Evolutionary conservation across 2,329 filamentous ascomycete species (phyloP).

Genomic region (Penicillium psychrosexuale): DNA sequence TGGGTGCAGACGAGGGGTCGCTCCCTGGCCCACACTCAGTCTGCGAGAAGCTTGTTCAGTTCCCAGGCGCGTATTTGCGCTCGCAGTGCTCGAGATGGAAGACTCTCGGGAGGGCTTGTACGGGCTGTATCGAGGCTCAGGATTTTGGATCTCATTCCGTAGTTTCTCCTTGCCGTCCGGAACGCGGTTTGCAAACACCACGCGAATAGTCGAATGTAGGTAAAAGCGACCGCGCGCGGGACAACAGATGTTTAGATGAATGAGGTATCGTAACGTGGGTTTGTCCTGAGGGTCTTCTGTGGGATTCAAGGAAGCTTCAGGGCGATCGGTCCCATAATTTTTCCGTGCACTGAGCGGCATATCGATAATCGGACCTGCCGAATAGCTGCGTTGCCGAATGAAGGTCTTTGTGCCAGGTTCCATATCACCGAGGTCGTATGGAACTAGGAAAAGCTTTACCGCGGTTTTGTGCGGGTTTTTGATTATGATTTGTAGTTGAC

Average conservation of each 20-base stretch:
- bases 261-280: constrained; percentile 79
- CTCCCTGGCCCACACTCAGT: constrained; percentile 52
- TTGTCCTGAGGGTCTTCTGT: constrained; percentile 46
- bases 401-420: constrained; percentile 93
- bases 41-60: constrained; percentile 60
- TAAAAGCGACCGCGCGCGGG: constrained; percentile 80
- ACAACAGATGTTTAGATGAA: constrained; percentile 91
- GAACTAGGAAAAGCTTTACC: constrained; percentile 90
- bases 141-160: constrained; percentile 81
- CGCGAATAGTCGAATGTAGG: constrained; percentile 84
- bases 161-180: constrained; percentile 93
- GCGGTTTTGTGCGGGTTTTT: constrained; percentile 99
- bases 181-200: constrained; percentile 94
- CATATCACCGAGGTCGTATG: constrained; percentile 91
- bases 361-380: constrained; percentile 78
- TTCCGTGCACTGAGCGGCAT: constrained; percentile 51
- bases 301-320: constrained; percentile 52
- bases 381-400: constrained; percentile 90
- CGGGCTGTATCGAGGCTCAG: constrained; percentile 78
- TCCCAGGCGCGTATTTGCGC: constrained; percentile 51
- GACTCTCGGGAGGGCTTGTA: constrained; percentile 67
- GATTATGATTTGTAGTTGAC: constrained; percentile 92
- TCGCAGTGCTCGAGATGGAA: constrained; percentile 22
- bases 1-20: constrained; percentile 8
- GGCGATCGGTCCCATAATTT: constrained; percentile 50